A percentile compares a stretch with the other conserved stretches of the same genome.
phyloP scores from a whole-genome alignment of 2,329 filamentous ascomycete genomes.

The Cytospora chrysosperma region DNA sequence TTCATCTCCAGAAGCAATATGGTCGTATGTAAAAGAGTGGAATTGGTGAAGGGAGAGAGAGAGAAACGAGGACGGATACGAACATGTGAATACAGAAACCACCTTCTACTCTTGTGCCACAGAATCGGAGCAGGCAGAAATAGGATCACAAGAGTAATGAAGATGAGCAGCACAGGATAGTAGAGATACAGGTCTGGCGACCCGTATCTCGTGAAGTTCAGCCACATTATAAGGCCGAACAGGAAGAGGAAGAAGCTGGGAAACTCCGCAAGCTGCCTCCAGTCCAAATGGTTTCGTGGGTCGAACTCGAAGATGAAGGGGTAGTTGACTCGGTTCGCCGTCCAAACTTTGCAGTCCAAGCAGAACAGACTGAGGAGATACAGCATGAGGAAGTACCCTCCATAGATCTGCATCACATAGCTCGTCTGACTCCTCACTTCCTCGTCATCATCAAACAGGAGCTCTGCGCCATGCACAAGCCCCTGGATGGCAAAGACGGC shows the following conservation, averaged over 20 bases:
- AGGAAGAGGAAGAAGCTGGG: slow-evolving; percentile 80
- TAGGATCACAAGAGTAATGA: slow-evolving; percentile 64
- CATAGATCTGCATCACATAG: slow-evolving; percentile 86
- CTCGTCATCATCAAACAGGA: slow-evolving; percentile 51
- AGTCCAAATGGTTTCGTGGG: slow-evolving; percentile 79
- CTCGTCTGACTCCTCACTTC: slow-evolving; percentile 53
- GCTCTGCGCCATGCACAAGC: slow-evolving; percentile 56
- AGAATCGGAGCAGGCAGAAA: slow-evolving; percentile 74
- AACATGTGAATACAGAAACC: slow-evolving; percentile 88
- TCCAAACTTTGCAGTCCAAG: slow-evolving; percentile 81
- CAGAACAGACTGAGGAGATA: slow-evolving; percentile 82
- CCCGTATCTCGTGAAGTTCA: slow-evolving; percentile 78
- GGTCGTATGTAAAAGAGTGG: too few relatives aligned
- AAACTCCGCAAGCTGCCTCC: slow-evolving; percentile 83
- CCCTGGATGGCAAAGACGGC: slow-evolving; percentile 66
- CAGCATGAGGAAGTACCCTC: slow-evolving; percentile 83
- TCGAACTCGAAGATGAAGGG: slow-evolving; percentile 97
- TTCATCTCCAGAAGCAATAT: neutral
- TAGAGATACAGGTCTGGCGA: slow-evolving; percentile 72
- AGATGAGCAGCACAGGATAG: slow-evolving; percentile 80
- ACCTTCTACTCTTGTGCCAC: slow-evolving; percentile 74
- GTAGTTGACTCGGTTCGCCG: slow-evolving; percentile 85
- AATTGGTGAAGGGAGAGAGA: neutral
- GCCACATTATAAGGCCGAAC: slow-evolving; percentile 78
- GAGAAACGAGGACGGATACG: slow-evolving; percentile 36